Evolutionary conservation across 2,329 filamentous ascomycete genomes (phyloP).

Genomic region (Diaporthe batatas): DNA sequence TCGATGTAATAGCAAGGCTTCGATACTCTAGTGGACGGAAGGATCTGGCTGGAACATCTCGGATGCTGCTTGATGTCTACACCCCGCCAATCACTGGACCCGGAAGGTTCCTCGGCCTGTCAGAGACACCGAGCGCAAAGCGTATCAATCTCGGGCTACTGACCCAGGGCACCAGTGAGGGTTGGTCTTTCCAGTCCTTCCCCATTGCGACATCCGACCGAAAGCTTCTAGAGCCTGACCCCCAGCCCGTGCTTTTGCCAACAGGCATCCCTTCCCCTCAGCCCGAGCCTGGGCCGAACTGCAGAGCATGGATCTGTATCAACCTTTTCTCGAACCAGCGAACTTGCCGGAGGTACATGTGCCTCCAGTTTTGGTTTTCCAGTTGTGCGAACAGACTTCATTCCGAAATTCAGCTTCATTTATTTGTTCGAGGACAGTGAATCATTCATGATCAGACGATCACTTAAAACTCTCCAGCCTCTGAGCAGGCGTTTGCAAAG

Average conservation of each 20-base stretch:
- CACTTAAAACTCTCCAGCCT: background rate
- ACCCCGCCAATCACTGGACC: slow-evolving; percentile 8
- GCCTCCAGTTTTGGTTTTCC: slow-evolving; percentile 9
- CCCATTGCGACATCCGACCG: slow-evolving; percentile 21
- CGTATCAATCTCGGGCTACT: slow-evolving; percentile 18
- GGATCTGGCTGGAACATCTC: slow-evolving; percentile 14
- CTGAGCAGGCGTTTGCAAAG: background rate
- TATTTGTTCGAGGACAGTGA: background rate
- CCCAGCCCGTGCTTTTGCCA: slow-evolving; percentile 17
- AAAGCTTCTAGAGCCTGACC: slow-evolving; percentile 27
- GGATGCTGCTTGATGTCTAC: background rate
- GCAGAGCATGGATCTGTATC: slow-evolving; percentile 27
- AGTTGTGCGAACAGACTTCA: slow-evolving; percentile 16
- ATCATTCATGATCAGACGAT: background rate
- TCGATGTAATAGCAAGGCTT: background rate
- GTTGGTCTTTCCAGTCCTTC: slow-evolving; percentile 14
- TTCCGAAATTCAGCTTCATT: background rate
- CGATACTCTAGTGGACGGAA: background rate
- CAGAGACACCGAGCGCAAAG: slow-evolving; percentile 22
- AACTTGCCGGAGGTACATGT: slow-evolving; percentile 5
- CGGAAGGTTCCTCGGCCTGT: background rate
- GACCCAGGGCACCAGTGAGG: slow-evolving; percentile 23
- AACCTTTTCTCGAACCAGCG: slow-evolving; percentile 6
- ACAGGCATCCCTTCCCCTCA: slow-evolving; percentile 25
- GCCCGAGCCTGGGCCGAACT: slow-evolving; percentile 25